Evolutionary conservation across 1,284 basidiomycete genomes (phyloP), one percentile per base, ranked within the genome.

Genomic region (Hymenochaete sp.): DNA sequence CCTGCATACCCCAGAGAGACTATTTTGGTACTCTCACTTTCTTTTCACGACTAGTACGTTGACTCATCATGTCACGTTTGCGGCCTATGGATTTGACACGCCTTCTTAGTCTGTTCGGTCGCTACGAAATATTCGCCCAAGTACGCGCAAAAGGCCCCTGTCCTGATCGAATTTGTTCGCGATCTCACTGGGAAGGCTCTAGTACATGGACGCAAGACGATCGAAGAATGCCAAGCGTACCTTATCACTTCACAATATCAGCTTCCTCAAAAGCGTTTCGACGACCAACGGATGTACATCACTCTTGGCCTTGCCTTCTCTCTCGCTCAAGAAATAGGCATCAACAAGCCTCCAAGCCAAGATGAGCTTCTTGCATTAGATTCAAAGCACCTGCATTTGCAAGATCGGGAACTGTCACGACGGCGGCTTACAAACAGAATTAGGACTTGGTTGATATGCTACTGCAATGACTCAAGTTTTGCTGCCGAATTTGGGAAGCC

Each of bases 361-460:
- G 32, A 32, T 14, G 29, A 42, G 8, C n/a, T 35, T 2, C 14
- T 19, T n/a, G 32, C 13, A 35, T 21, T 38, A 13, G 36, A 44
- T n/a, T 38, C 33, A 36, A 44, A 39, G 28, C 43, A 41, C 14
- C 41, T 25, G 13, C 16, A 38, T 11, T 13, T 24, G 27, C 31
- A n/a, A 13, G 28, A 48, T 24, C 19, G 14, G 13, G 49, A 48
- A 22, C 32, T 47, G 21, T 18, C 24, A 10, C 66, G 67, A 48
- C 64, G 67, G 18, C 67, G 73, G 55, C 58, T 57, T 11, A 53
- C 74, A 16, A 75, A 77, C 54, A 67, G 77, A 37, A 73, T 70
- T 13, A 64, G 80, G 45, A 81, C 79, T 6, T 82, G 80, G 80
- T 65, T 82, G 41, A 74, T 75, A 55, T 79, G 77, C 58, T 82